phyloP scores from a whole-genome alignment of 768 basidiomycete genomes.

The Boletus tylopilopsis region DNA sequence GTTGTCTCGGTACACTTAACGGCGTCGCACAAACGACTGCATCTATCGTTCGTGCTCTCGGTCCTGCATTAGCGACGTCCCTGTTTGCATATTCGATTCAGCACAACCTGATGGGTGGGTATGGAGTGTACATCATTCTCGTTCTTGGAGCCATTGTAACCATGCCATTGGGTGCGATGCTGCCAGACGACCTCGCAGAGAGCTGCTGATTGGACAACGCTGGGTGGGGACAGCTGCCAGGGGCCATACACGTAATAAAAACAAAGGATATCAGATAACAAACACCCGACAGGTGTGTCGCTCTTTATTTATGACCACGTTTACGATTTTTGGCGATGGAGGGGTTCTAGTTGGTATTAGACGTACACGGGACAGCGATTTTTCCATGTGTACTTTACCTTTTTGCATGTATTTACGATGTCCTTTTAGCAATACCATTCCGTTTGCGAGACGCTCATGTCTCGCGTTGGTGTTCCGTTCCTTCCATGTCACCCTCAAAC shows the following conservation, averaged over 20 bases:
- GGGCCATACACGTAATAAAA: not conserved
- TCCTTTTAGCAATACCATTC: slow-evolving; percentile 16
- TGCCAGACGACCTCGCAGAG: slow-evolving; percentile 19
- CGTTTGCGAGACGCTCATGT: slow-evolving; percentile 5
- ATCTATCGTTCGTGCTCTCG: slow-evolving; percentile 31
- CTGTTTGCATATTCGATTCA: slow-evolving; percentile 37
- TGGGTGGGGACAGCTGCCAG: not conserved
- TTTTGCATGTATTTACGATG: slow-evolving; percentile 23
- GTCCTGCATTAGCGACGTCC: slow-evolving; percentile 31
- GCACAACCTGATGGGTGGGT: slow-evolving; percentile 34
- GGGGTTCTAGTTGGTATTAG: slow-evolving; percentile 1
- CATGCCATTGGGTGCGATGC: slow-evolving; percentile 18
- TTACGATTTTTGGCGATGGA: not conserved
- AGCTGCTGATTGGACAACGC: slow-evolving; percentile 9
- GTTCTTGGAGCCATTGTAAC: slow-evolving; percentile 14
- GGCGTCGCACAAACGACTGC: slow-evolving; percentile 38
- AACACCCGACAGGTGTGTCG: slow-evolving; percentile 8
- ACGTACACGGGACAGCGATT: not conserved
- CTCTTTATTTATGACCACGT: slow-evolving; percentile 8
- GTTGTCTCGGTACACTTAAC: slow-evolving; percentile 67
- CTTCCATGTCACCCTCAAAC: slow-evolving; percentile 8
- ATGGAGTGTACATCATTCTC: slow-evolving; percentile 33
- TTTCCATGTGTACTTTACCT: slow-evolving; percentile 16
- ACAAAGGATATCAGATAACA: not conserved
- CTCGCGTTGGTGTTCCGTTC: not conserved